phyloP scores from a whole-genome alignment of 169 alveolate species.

The Eimeria maxima region DNA sequence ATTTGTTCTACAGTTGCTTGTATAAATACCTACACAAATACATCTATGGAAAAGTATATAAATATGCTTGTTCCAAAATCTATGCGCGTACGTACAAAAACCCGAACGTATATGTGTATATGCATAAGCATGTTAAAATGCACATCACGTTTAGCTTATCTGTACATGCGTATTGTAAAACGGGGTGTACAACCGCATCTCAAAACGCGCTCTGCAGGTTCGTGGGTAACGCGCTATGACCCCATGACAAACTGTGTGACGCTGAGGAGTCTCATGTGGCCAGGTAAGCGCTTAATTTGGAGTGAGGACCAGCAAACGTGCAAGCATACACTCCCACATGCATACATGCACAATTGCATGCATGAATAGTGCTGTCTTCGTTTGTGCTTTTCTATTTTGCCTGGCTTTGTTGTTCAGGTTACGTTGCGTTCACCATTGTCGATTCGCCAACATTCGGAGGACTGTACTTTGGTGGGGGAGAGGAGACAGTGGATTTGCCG shows the following conservation, averaged over 20 bases:
- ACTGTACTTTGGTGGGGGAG: slow-evolving; percentile 75
- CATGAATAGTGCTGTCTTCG: neutral
- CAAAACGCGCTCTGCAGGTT: slow-evolving; percentile 57
- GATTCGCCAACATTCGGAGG: slow-evolving; percentile 64
- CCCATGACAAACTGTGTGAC: slow-evolving; percentile 66
- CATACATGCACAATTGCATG: neutral
- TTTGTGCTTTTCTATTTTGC: neutral
- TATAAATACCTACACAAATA: too few species aligned
- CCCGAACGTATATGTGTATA: too few species aligned
- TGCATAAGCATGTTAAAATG: too few species aligned
- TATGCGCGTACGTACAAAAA: too few species aligned
- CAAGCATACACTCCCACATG: neutral
- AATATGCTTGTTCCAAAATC: too few species aligned
- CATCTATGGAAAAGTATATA: too few species aligned
- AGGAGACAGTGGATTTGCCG: slow-evolving; percentile 69
- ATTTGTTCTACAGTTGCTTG: too few species aligned
- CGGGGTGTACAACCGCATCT: too few species aligned
- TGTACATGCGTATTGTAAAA: neutral
- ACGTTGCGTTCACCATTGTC: slow-evolving; percentile 68
- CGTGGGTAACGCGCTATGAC: slow-evolving; percentile 78
- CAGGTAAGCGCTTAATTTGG: slow-evolving; percentile 28
- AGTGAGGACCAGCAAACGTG: neutral
- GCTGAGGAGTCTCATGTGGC: slow-evolving; percentile 79
- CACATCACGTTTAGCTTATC: neutral
- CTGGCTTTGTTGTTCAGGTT: slow-evolving; percentile 12